Conservation (phyloP, 352 stramenopile species). For the Pythium aristosporum region DNA sequence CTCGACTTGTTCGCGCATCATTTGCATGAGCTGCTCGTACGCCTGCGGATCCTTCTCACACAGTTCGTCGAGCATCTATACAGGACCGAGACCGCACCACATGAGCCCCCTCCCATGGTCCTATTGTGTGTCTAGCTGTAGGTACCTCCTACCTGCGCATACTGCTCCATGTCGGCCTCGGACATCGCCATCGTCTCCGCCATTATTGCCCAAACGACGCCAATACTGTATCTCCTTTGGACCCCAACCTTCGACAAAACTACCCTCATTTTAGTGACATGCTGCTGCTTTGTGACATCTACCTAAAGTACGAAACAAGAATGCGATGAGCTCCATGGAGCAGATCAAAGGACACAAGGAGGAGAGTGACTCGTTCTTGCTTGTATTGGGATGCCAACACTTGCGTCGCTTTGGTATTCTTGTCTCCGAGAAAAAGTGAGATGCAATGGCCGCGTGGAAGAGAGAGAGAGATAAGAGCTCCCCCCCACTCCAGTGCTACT, state of each 20-base stretch:
- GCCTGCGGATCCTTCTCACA: constrained; percentile 63
- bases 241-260: neutral
- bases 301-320: constrained; percentile 12
- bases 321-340: neutral
- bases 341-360: neutral
- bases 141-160: constrained; percentile 48
- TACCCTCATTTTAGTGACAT: constrained; percentile 6
- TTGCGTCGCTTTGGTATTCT: constrained; percentile 31
- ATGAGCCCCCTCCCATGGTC: neutral
- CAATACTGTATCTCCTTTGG: neutral
- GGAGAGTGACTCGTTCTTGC: constrained; percentile 40
- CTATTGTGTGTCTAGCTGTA: neutral
- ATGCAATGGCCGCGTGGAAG: constrained; percentile 9
- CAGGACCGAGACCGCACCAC: neutral
- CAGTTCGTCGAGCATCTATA: constrained; percentile 70
- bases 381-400: constrained; percentile 47
- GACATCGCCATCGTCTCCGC: constrained; percentile 40
- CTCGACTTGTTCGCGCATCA: constrained; percentile 63
- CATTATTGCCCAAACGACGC: constrained; percentile 19
- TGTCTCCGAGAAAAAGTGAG: constrained; percentile 14
- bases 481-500: neutral
- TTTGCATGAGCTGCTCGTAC: constrained; percentile 62
- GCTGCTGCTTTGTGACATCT: neutral
- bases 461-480: neutral
- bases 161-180: constrained; percentile 67